Evolutionary conservation across 2,329 filamentous ascomycete species (phyloP), one percentile per base, ranked within the genome.

Genomic region (Tolypocladium album): DNA sequence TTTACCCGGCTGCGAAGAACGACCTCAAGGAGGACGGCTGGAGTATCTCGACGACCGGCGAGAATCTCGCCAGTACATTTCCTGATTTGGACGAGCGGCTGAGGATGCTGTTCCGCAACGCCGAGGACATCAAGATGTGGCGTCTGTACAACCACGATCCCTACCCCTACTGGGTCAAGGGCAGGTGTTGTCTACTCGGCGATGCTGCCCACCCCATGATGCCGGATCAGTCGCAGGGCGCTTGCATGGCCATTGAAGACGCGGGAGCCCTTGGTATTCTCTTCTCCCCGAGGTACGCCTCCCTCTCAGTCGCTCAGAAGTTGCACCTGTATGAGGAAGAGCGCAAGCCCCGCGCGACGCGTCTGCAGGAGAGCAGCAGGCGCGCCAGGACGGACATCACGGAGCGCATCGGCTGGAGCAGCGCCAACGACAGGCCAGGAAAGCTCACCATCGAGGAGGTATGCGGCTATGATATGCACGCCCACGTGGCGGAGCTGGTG

Each of bases 151-250:
- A 67, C 57, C 70, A 70, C 58, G 64, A 69, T 7, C 81, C 82
- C 1, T 87, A 86, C 65, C 75, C 77, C 0, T 80, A 80, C 65
- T 76, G 80, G 66, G 71, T 75, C 45, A 79, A 78, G 60, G 73
- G 71, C 6, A 74, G 70, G 22, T 78, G 78, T 4, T 82, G 79
- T 62, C 70, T 88, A 1, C 67, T 88, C 17, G 85, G 85, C 7
- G 85, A 88, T 69, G 85, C 85, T 15, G 84, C 77, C 6, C 85
- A 88, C 67, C 85, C 85, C 22, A 86, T 86, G 82, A 82, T 87
- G 79, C 84, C 85, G 1, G 78, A 88, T 66, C 85, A 88, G 67
- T 83, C 80, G 60, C 85, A 88, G 69, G 85, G 85, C 6, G 84
- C 84, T 0, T 86, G 83, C 65, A 85, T 85, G 82, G 83, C 84